These are phyloP conservation scores for Alternaria sp. DNA, from an alignment of 2,329 filamentous ascomycete genomes.

Conservation along the genomic window DNA sequence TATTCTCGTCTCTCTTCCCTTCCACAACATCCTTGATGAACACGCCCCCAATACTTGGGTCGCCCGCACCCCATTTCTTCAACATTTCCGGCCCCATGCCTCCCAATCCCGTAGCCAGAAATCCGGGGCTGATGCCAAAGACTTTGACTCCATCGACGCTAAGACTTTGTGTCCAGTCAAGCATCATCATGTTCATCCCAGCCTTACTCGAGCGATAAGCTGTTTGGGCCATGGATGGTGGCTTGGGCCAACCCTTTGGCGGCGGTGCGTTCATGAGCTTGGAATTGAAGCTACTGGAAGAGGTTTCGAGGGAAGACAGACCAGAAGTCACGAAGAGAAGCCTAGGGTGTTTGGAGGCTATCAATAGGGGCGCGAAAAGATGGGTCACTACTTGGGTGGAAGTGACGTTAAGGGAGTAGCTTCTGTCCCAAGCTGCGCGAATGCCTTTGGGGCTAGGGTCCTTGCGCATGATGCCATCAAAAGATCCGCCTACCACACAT, in stretches of 20 bases:
- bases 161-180: constrained; percentile 55
- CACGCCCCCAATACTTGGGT: constrained; percentile 45
- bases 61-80: constrained; percentile 48
- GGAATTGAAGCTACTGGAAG: constrained; percentile 30
- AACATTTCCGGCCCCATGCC: constrained; percentile 41
- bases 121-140: constrained; percentile 54
- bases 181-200: constrained; percentile 58
- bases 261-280: constrained; percentile 29
- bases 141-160: constrained; percentile 57
- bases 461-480: constrained; percentile 48
- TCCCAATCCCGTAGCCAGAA: constrained; percentile 54
- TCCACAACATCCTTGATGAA: constrained; percentile 50
- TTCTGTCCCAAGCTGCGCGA: constrained; percentile 46
- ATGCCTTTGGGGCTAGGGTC: constrained; percentile 33
- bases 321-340: constrained; percentile 52
- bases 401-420: constrained; percentile 49
- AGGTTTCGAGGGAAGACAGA: constrained; percentile 48
- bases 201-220: constrained; percentile 54
- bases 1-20: constrained; percentile 48
- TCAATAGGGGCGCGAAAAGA: constrained; percentile 46
- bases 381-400: constrained; percentile 49
- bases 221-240: constrained; percentile 24
- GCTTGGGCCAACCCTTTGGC: constrained; percentile 58
- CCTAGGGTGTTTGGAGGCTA: constrained; percentile 43
- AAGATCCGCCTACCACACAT: constrained; percentile 50